Evolutionary conservation across 768 basidiomycete genomes (phyloP).

Genomic region (Chalciporus sphaerocephalus): DNA sequence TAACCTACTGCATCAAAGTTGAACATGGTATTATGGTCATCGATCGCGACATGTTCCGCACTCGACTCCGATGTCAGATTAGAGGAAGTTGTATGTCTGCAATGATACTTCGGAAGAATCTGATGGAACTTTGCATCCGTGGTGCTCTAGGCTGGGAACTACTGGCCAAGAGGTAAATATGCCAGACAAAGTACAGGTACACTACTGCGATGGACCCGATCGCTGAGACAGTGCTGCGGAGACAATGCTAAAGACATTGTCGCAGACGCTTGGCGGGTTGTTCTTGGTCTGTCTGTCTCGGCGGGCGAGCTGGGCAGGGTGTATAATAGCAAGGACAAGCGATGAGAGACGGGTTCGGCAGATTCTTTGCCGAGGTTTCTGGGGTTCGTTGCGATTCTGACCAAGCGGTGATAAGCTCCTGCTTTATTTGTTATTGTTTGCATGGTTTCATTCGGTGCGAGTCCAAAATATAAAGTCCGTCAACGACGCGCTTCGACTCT

Average conservation of each 20-base stretch:
- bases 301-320: no score
- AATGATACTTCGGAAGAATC: no score
- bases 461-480: slow-evolving; percentile 34
- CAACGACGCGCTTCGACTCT: slow-evolving; percentile 25
- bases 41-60: not conserved
- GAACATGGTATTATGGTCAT: slow-evolving; percentile 1
- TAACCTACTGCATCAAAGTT: not conserved
- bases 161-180: slow-evolving; percentile 16
- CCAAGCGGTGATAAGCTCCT: slow-evolving; percentile 17
- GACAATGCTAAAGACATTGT: no score
- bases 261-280: no score
- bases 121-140: no score
- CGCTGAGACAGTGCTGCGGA: no score
- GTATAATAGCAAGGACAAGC: no score
- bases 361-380: slow-evolving; percentile 24
- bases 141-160: no score
- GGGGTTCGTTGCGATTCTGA: slow-evolving; percentile 23
- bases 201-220: no score
- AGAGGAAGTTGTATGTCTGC: not conserved
- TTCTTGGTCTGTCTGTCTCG: no score
- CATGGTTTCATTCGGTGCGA: slow-evolving; percentile 19
- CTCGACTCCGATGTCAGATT: not conserved
- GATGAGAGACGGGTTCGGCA: slow-evolving; percentile 11
- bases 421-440: slow-evolving; percentile 27
- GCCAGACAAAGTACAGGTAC: not conserved